phyloP scores from a whole-genome alignment of 164 flowering plant species.

The Umbilicus rupestris region DNA sequence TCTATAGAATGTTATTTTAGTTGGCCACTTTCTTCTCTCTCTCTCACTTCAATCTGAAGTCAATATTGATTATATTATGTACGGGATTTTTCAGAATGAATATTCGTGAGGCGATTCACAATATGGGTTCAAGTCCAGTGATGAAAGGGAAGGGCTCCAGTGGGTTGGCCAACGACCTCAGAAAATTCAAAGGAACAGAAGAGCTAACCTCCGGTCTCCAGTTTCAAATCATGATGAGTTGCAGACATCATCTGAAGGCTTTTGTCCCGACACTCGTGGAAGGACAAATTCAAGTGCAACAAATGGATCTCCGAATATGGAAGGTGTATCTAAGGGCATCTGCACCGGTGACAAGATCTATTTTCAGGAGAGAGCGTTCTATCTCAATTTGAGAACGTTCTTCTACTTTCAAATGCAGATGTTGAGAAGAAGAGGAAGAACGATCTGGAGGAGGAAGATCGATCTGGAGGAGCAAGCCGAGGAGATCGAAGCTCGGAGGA shows the following conservation, averaged over 20 bases:
- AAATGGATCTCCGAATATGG: conserved; percentile 26
- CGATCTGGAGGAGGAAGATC: too few relatives aligned
- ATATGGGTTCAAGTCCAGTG: conserved; percentile 28
- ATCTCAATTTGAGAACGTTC: too few relatives aligned
- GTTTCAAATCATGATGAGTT: conserved; percentile 58
- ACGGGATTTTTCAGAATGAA: conserved; percentile 27
- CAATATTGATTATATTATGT: not conserved
- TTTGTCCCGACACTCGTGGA: conserved; percentile 42
- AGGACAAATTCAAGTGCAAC: conserved; percentile 31
- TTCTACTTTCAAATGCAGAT: too few relatives aligned
- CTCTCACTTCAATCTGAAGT: not conserved
- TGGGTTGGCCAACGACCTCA: conserved; percentile 88
- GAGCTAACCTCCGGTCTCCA: conserved; percentile 70
- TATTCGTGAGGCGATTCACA: conserved; percentile 38
- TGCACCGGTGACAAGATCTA: too few relatives aligned
- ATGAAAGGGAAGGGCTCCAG: conserved; percentile 73
- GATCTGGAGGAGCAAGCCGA: too few relatives aligned
- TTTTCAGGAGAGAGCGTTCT: too few relatives aligned
- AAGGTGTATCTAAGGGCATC: too few relatives aligned
- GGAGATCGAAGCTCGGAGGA: too few relatives aligned
- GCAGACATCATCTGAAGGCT: conserved; percentile 47
- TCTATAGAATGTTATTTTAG: not conserved
- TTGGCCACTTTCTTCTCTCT: not conserved
- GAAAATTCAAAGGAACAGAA: conserved; percentile 66
- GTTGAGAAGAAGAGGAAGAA: too few relatives aligned